phyloP scores from a whole-genome alignment of 2,329 filamentous ascomycete species.

The Aspergillus sp. region DNA sequence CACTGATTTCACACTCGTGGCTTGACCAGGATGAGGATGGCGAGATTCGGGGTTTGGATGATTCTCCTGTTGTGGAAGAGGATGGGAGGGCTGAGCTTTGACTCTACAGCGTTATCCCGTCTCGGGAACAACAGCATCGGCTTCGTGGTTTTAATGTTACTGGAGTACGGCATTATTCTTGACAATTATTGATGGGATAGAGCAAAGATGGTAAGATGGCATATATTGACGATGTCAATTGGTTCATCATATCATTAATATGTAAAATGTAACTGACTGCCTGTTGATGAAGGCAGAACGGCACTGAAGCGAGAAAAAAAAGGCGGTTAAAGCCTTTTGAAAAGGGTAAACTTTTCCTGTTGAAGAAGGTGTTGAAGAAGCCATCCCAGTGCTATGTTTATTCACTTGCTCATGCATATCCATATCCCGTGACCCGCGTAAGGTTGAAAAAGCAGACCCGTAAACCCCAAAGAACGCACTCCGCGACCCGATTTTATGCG shows the following conservation, averaged over 20 bases:
- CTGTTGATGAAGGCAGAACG: not conserved
- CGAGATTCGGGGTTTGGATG: constrained; percentile 1
- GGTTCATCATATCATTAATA: constrained; percentile 20
- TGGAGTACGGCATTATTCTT: not conserved
- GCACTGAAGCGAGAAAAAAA: not conserved
- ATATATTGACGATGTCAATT: constrained; percentile 2
- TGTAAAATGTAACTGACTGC: constrained; percentile 5
- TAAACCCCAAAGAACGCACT: constrained; percentile 37
- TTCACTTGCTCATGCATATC: constrained; percentile 28
- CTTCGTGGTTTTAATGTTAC: not conserved
- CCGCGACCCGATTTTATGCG: constrained; percentile 29
- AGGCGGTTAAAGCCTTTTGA: constrained; percentile 10
- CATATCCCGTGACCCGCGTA: constrained; percentile 38
- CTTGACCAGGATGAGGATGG: constrained; percentile 31
- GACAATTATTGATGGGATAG: not conserved
- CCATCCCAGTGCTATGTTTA: constrained; percentile 23
- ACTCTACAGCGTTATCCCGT: not conserved
- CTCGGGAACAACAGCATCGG: not conserved
- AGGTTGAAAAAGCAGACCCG: constrained; percentile 44
- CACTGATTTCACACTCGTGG: constrained; percentile 57
- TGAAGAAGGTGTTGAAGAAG: constrained; percentile 29
- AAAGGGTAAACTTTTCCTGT: constrained; percentile 23
- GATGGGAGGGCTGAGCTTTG: constrained; percentile 13
- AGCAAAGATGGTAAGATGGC: not conserved
- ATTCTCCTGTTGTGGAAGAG: not conserved